Evolutionary conservation across 768 basidiomycete genomes (phyloP).

Genomic region (Kockovaella imperatae): DNA sequence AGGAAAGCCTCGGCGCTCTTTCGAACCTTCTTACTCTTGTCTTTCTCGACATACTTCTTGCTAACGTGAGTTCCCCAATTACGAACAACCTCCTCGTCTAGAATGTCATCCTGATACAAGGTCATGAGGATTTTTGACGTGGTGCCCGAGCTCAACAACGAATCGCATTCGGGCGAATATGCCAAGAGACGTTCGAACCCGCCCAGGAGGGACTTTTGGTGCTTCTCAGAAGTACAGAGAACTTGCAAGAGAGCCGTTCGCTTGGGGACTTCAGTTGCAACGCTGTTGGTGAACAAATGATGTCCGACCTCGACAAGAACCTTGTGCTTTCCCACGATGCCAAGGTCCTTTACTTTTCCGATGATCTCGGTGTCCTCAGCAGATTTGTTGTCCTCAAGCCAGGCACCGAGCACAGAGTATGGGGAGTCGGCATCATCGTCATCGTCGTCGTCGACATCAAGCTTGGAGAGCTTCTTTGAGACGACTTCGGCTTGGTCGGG

Average conservation of each 20-base stretch:
- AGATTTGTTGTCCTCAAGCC: slow-evolving; percentile 68
- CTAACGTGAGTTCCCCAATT: slow-evolving; percentile 95
- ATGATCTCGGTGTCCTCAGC: slow-evolving; percentile 46
- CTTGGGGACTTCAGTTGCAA: slow-evolving; percentile 46
- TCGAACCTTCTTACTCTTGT: slow-evolving; percentile 87
- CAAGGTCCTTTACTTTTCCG: slow-evolving; percentile 76
- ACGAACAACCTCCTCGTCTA: slow-evolving; percentile 81
- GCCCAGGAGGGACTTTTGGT: slow-evolving; percentile 87
- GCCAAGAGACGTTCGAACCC: slow-evolving; percentile 85
- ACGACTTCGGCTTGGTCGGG: slow-evolving; percentile 64
- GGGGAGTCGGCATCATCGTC: slow-evolving; percentile 90
- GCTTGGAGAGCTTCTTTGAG: slow-evolving; percentile 55
- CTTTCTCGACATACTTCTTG: slow-evolving; percentile 93
- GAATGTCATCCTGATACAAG: slow-evolving; percentile 81
- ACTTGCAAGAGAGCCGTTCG: slow-evolving; percentile 68
- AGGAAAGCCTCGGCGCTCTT: slow-evolving; percentile 88
- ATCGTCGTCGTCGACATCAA: slow-evolving; percentile 58
- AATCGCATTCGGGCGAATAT: slow-evolving; percentile 57
- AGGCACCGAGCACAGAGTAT: slow-evolving; percentile 70
- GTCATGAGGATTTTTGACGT: slow-evolving; percentile 91
- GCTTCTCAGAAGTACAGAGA: slow-evolving; percentile 81
- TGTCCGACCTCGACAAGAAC: slow-evolving; percentile 73
- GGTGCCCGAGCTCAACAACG: slow-evolving; percentile 46
- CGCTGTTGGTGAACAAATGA: slow-evolving; percentile 67
- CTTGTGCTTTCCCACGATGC: slow-evolving; percentile 93